phyloP scores from a whole-genome alignment of 192 early-diverging fungal genomes.

The Coemansia sp. region DNA sequence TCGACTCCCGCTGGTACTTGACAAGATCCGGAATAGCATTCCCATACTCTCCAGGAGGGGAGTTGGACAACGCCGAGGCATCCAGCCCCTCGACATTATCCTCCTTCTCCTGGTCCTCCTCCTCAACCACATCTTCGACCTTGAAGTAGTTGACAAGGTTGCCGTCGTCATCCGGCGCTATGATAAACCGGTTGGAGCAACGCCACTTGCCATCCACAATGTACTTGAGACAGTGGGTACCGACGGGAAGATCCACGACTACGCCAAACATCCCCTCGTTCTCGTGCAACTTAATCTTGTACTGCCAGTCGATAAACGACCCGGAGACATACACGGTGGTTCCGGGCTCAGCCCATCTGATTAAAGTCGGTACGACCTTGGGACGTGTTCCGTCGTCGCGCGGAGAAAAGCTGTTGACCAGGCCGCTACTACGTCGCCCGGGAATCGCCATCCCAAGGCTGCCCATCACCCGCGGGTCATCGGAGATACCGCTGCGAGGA shows the following conservation, averaged over 20 bases:
- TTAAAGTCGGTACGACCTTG: slow-evolving; percentile 77
- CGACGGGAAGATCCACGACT: slow-evolving; percentile 80
- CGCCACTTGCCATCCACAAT: slow-evolving; percentile 99
- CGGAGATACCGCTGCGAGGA: slow-evolving; percentile 41
- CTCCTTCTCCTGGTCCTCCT: slow-evolving; percentile 41
- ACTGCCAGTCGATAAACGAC: slow-evolving; percentile 96
- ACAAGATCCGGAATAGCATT: slow-evolving; percentile 57
- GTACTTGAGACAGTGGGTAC: slow-evolving; percentile 94
- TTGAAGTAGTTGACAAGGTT: slow-evolving; percentile 95
- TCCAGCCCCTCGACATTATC: slow-evolving; percentile 53
- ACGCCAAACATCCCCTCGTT: slow-evolving; percentile 43
- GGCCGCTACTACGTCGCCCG: slow-evolving; percentile 4
- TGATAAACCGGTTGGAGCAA: slow-evolving; percentile 85
- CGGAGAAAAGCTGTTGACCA: slow-evolving; percentile 19
- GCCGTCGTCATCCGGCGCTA: slow-evolving; percentile 89
- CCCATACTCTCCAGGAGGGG: slow-evolving; percentile 65
- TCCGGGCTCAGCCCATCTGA: slow-evolving; percentile 74
- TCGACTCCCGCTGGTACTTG: slow-evolving; percentile 38
- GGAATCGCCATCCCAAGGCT: neutral
- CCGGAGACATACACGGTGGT: slow-evolving; percentile 89
- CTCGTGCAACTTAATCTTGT: slow-evolving; percentile 75
- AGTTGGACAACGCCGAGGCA: slow-evolving; percentile 50
- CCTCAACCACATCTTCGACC: slow-evolving; percentile 65
- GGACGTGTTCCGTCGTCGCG: slow-evolving; percentile 10
- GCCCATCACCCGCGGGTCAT: slow-evolving; percentile 19